Conservation (phyloP, 2,329 filamentous ascomycete genomes). For the Phaeosphaeriaceae sp. region DNA sequence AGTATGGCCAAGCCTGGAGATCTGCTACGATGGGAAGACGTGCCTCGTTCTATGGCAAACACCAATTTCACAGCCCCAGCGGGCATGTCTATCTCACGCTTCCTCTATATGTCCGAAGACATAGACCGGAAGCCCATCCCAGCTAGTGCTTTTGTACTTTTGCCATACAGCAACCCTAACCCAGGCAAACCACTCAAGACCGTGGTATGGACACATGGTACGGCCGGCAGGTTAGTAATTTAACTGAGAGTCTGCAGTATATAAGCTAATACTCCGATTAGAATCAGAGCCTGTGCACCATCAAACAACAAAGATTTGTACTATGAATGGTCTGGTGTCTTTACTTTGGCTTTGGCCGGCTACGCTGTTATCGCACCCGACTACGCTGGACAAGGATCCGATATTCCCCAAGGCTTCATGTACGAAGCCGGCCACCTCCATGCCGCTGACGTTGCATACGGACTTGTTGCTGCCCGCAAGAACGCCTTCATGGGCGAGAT, state of each 20-base stretch:
- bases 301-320: constrained; percentile 29
- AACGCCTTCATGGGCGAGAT: constrained; percentile 14
- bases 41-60: constrained; percentile 19
- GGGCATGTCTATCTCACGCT: constrained; percentile 25
- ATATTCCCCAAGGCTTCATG: constrained; percentile 30
- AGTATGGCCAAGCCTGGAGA: constrained; percentile 22
- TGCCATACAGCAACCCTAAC: constrained; percentile 23
- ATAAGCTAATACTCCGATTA: too few relatives aligned
- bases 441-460: constrained; percentile 26
- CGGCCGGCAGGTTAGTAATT: constrained; percentile 15
- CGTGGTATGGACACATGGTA: constrained; percentile 25
- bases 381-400: constrained; percentile 24
- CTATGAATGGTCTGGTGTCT: constrained; percentile 29
- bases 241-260: too few relatives aligned
- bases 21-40: constrained; percentile 24
- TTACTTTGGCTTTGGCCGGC: constrained; percentile 19
- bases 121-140: constrained; percentile 27
- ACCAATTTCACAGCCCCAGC: constrained; percentile 19
- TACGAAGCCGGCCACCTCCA: constrained; percentile 29
- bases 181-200: constrained; percentile 20
- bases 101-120: constrained; percentile 30
- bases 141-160: constrained; percentile 25
- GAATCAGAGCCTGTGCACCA: constrained; percentile 20
- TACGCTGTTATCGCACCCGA: constrained; percentile 31
- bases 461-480: constrained; percentile 25